These are phyloP conservation scores for Talaromyces piceae DNA, from an alignment of 2,329 filamentous ascomycete species.

Conservation along the genomic window DNA sequence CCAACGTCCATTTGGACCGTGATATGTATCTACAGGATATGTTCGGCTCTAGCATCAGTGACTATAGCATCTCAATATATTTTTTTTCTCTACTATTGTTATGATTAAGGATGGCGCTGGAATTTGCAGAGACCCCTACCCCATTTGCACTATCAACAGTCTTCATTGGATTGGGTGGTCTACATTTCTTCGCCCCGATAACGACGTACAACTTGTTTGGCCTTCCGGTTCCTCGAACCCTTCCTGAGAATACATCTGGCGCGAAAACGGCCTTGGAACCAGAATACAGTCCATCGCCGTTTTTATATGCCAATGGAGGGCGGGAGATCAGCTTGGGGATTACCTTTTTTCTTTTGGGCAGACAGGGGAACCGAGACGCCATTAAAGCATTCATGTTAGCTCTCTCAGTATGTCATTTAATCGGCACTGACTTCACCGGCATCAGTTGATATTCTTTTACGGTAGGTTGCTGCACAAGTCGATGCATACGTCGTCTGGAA, in stretches of 20 bases:
- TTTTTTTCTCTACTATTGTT: background rate
- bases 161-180: constrained; percentile 7
- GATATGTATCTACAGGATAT: background rate
- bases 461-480: constrained; percentile 4
- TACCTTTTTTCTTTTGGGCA: background rate
- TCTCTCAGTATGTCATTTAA: background rate
- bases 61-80: no score
- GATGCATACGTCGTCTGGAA: constrained; percentile 7
- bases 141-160: constrained; percentile 2
- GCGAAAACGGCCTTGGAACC: background rate
- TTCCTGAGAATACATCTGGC: background rate
- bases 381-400: constrained; percentile 5
- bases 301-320: constrained; percentile 8
- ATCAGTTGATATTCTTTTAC: background rate
- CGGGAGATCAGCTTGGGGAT: constrained; percentile 6
- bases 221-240: background rate
- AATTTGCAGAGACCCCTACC: background rate
- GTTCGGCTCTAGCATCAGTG: no score
- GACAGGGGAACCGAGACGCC: background rate
- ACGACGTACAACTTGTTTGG: constrained; percentile 4
- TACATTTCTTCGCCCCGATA: constrained; percentile 5
- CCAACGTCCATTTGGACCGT: no score
- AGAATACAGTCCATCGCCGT: background rate
- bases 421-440: no score
- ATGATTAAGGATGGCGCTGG: background rate